These are phyloP conservation scores for Colletotrichum nymphaeae DNA, from an alignment of 2,329 filamentous ascomycete genomes.

Conservation along the genomic window DNA sequence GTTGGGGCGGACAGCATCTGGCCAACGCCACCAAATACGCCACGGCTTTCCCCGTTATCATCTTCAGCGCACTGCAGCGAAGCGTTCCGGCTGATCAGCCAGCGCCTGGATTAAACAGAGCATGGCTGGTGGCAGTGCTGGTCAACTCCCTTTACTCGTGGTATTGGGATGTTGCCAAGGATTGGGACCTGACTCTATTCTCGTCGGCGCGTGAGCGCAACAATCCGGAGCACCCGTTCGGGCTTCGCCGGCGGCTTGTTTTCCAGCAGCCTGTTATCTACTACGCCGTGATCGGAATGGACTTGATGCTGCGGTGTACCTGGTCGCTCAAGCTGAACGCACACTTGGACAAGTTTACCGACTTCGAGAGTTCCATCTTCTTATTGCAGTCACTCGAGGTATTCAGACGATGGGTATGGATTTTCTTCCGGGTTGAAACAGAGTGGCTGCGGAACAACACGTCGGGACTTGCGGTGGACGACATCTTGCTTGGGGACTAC, in stretches of 20 bases:
- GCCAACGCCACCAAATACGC: conserved; percentile 96
- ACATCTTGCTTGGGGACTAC: conserved; percentile 81
- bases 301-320: conserved; percentile 86
- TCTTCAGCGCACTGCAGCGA: conserved; percentile 80
- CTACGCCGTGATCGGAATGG: conserved; percentile 82
- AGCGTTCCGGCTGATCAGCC: conserved; percentile 58
- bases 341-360: conserved; percentile 84
- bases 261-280: conserved; percentile 82
- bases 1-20: conserved; percentile 87
- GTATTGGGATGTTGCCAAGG: conserved; percentile 96
- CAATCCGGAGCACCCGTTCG: conserved; percentile 77
- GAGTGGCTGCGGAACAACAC: conserved; percentile 79
- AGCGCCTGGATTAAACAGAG: conserved; percentile 57
- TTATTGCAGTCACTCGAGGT: conserved; percentile 89
- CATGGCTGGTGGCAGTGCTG: conserved; percentile 79
- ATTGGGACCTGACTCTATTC: conserved; percentile 95
- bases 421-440: conserved; percentile 94
- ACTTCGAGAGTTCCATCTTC: conserved; percentile 91
- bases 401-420: conserved; percentile 92
- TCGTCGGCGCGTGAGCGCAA: conserved; percentile 67
- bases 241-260: conserved; percentile 78
- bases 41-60: conserved; percentile 92
- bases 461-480: conserved; percentile 69
- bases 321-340: conserved; percentile 91
- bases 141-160: conserved; percentile 95